Conservation (phyloP, 176 grass and related monocot genomes). For the Bonia amplexicaulis region DNA sequence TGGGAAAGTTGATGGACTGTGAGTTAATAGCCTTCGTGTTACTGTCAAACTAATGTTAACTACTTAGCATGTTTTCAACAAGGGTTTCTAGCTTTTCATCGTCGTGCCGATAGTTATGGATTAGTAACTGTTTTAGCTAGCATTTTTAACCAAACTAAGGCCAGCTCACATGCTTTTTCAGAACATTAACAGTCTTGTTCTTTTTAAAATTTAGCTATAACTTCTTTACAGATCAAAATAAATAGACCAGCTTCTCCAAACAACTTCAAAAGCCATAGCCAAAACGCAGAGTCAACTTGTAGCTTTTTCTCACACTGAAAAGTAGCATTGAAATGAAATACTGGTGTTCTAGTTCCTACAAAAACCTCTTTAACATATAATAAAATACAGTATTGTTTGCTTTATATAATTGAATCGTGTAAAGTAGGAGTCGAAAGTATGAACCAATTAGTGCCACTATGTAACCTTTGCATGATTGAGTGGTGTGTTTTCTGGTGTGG, state of each 20-base stretch:
- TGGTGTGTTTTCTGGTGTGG: background rate
- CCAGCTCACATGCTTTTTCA: too few species aligned
- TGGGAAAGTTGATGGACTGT: background rate
- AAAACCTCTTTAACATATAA: background rate
- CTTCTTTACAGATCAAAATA: too few species aligned
- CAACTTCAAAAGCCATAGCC: too few species aligned
- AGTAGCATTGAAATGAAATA: background rate
- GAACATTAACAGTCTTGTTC: too few species aligned
- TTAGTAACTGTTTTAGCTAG: too few species aligned
- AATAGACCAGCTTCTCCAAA: too few species aligned
- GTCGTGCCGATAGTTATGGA: too few species aligned
- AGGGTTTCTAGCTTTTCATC: too few species aligned
- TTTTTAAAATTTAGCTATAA: too few species aligned
- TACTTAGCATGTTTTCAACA: too few species aligned
- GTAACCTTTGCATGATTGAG: constrained; percentile 14
- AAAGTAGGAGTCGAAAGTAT: background rate
- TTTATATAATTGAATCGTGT: background rate
- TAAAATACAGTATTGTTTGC: background rate
- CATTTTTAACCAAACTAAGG: too few species aligned
- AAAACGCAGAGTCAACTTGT: background rate
- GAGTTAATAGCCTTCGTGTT: background rate
- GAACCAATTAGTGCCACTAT: background rate
- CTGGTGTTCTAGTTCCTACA: background rate
- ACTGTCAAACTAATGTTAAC: too few species aligned
- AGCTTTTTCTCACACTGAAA: background rate